Evolutionary conservation across 2,329 filamentous ascomycete species (phyloP).

Genomic region (Penicillium hesseltinei): DNA sequence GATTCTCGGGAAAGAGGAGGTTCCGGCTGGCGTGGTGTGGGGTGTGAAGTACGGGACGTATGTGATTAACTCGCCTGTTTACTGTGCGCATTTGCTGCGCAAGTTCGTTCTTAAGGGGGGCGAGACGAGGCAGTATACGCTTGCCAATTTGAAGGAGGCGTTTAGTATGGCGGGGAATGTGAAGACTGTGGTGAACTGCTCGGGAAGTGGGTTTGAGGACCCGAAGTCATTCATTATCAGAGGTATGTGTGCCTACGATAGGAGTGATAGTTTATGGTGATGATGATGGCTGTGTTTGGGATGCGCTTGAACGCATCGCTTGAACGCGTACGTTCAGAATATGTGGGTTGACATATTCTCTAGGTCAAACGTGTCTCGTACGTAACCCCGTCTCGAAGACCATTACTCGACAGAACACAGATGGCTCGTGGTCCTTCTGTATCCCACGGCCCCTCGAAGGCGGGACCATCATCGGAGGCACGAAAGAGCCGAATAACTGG

Average conservation of each 20-base stretch:
- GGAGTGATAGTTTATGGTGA: not conserved
- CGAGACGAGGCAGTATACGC: constrained; percentile 26
- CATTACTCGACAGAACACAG: constrained; percentile 61
- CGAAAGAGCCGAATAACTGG: constrained; percentile 61
- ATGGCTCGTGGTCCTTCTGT: constrained; percentile 63
- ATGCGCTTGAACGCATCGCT: not conserved
- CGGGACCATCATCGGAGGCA: constrained; percentile 65
- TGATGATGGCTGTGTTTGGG: not conserved
- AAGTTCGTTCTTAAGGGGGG: constrained; percentile 43
- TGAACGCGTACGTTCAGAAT: not conserved
- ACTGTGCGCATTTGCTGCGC: constrained; percentile 42
- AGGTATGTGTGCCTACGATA: constrained; percentile 27
- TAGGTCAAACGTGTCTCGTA: constrained; percentile 50
- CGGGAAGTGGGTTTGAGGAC: constrained; percentile 45
- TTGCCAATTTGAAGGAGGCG: constrained; percentile 35
- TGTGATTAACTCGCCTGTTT: constrained; percentile 46
- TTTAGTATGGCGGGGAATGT: constrained; percentile 38
- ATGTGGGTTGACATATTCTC: not conserved
- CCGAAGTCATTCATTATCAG: constrained; percentile 45
- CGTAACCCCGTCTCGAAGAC: constrained; percentile 45
- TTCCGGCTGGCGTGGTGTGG: constrained; percentile 40
- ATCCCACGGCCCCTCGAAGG: constrained; percentile 62
- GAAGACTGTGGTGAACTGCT: constrained; percentile 46
- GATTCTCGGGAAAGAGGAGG: constrained; percentile 27
- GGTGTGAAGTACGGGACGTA: constrained; percentile 44